Evolutionary conservation across 495 filamentous ascomycete genomes (phyloP).

Genomic region (Pyrenopolyporus hunteri): DNA sequence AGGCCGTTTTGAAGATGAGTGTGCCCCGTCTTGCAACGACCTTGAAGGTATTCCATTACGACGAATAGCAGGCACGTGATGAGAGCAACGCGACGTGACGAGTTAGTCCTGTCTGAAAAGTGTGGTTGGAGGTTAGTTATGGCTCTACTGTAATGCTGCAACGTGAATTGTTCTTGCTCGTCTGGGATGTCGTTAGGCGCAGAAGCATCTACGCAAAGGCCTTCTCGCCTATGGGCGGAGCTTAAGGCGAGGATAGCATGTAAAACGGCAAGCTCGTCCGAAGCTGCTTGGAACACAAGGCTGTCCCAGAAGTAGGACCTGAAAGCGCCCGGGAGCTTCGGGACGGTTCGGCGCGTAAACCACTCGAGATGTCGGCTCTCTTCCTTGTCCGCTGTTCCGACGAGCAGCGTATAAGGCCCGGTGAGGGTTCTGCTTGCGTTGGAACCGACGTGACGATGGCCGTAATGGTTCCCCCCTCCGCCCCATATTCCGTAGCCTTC

Average conservation of each 20-base stretch:
- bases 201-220: conserved; percentile 3
- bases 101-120: conserved; percentile 28
- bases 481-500: conserved; percentile 65
- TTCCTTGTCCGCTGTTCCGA: conserved; percentile 25
- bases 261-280: conserved; percentile 55
- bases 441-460: conserved; percentile 15
- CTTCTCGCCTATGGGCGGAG: conserved; percentile 48
- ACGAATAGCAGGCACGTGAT: conserved; percentile 63
- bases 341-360: conserved; percentile 50
- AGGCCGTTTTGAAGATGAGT: conserved; percentile 55
- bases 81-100: conserved; percentile 51
- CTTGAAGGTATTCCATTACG: conserved; percentile 61
- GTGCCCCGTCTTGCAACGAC: conserved; percentile 48
- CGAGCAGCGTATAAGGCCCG: conserved; percentile 11
- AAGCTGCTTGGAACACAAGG: conserved; percentile 53
- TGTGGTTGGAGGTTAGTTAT: conserved; percentile 48
- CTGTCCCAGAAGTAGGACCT: conserved; percentile 54
- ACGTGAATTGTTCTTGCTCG: conserved; percentile 43
- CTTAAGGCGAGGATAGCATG: conserved; percentile 59
- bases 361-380: conserved; percentile 46
- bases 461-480: conserved; percentile 47
- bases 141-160: conserved; percentile 55
- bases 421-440: conserved; percentile 1
- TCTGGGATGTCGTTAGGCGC: conserved; percentile 13
- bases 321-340: conserved; percentile 54